phyloP scores from a whole-genome alignment of 2,329 filamentous ascomycete genomes.

The Aspergillus udagawae region DNA sequence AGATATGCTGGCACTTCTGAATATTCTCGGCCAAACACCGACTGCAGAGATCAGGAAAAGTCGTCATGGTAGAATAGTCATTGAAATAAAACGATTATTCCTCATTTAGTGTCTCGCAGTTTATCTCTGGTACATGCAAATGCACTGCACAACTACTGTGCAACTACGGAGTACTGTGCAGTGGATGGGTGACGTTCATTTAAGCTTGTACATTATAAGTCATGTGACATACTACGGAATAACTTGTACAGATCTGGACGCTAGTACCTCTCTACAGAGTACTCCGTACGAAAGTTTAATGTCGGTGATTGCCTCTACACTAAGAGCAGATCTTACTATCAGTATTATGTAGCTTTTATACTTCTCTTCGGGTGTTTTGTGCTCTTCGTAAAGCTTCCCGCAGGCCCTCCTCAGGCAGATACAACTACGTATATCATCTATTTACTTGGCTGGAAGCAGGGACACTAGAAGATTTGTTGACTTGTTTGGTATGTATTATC shows the following conservation, averaged over 20 bases:
- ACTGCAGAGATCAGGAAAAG: not conserved
- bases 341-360: not conserved
- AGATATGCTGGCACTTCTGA: not conserved
- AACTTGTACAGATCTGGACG: not conserved
- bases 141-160: not conserved
- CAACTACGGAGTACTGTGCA: too few relatives aligned
- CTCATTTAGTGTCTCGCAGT: not conserved
- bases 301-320: not conserved
- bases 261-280: not conserved
- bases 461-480: not conserved
- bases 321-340: not conserved
- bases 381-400: not conserved
- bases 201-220: not conserved
- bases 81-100: too few relatives aligned
- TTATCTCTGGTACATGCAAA: not conserved
- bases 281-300: not conserved
- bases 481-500: not conserved
- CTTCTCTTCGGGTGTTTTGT: not conserved
- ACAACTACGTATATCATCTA: not conserved
- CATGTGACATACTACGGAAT: not conserved
- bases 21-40: not conserved
- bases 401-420: not conserved
- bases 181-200: not conserved
- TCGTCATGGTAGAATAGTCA: not conserved
- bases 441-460: not conserved